Evolutionary conservation across 106 monocot genomes (phyloP), one percentile per base, ranked within the genome.

Genomic region (Chionographis japonica): DNA sequence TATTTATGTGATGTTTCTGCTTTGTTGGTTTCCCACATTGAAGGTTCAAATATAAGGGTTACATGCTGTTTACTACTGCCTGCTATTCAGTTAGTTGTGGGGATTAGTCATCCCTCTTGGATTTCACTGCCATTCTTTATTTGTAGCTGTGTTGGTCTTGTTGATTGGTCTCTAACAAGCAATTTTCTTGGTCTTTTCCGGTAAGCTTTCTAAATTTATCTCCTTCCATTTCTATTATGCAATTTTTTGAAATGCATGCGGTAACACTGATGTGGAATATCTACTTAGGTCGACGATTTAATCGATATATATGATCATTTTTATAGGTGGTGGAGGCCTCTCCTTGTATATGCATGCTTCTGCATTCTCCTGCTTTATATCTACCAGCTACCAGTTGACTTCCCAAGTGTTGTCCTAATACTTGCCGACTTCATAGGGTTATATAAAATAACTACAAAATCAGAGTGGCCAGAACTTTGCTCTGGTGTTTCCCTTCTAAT

Each of bases 81-180:
- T 61, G 86, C 83, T 14, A 63, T 91, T 68, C 95, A 95, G 74
- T 79, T 95, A 71, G 81, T 84, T 84, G 91, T 89, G 38, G 87
- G 95, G 58, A 91, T 95, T 54, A 91, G 91, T 61, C 84, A 86
- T 72, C 86, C 95, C 18, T 95, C 95, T 15, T 95, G 95, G 95
- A 78, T 88, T 58, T 95, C 82, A 60, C 57, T 95, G 18, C 95
- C 95, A 40, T 91, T 91, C 64, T 95, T 95, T 69, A 71, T 95
- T 64, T 86, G 88, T 68, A 91, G 95, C 58, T 95, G 95, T 70
- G 86, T 95, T 56, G 88, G 95, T 20, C 86, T 95, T 82, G 91
- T 95, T 75, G 81, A 91, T 86, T 95, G 95, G 95, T 95, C 95
- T 62, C 56, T 95, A 51, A 88, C 86, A 37, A 89, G 95, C 81